phyloP scores from a whole-genome alignment of 2,329 filamentous ascomycete genomes.

The Chrysoporthe deuterocubensis region DNA sequence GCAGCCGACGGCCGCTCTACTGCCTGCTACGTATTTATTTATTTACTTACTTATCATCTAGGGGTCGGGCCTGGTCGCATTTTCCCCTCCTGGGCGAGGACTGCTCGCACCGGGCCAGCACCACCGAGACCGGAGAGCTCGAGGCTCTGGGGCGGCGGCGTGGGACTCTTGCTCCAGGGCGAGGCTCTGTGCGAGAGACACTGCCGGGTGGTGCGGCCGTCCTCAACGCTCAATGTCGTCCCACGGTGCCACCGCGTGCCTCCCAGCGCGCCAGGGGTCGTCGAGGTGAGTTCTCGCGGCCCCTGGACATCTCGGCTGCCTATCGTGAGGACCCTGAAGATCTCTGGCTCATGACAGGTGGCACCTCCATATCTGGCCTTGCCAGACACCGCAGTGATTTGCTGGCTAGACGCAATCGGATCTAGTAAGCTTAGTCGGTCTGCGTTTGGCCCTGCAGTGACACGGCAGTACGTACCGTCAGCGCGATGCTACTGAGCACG shows the following conservation, averaged over 20 bases:
- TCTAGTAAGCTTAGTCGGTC: slow-evolving; percentile 7
- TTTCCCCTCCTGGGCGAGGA: too few species aligned
- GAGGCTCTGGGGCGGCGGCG: neutral
- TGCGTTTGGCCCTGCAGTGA: neutral
- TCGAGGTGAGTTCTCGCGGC: neutral
- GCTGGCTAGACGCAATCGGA: slow-evolving; percentile 14
- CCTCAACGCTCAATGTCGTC: neutral
- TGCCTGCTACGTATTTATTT: too few species aligned
- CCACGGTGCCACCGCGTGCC: neutral
- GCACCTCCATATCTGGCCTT: slow-evolving; percentile 17
- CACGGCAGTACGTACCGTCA: neutral
- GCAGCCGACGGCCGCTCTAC: neutral
- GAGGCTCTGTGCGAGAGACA: neutral
- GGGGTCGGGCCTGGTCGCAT: neutral
- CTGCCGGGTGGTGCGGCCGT: too few species aligned
- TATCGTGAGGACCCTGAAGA: slow-evolving; percentile 28
- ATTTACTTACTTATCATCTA: neutral
- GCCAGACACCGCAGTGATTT: slow-evolving; percentile 25
- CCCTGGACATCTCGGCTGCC: neutral
- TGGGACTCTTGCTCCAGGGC: neutral
- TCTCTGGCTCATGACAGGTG: slow-evolving; percentile 19
- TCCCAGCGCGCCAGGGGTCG: neutral
- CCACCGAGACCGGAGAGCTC: neutral
- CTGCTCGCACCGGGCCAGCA: too few species aligned
- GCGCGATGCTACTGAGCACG: neutral